Evolutionary conservation across 2,329 filamentous ascomycete species (phyloP).

Genomic region (Immersiporthe knoxdaviesiana): DNA sequence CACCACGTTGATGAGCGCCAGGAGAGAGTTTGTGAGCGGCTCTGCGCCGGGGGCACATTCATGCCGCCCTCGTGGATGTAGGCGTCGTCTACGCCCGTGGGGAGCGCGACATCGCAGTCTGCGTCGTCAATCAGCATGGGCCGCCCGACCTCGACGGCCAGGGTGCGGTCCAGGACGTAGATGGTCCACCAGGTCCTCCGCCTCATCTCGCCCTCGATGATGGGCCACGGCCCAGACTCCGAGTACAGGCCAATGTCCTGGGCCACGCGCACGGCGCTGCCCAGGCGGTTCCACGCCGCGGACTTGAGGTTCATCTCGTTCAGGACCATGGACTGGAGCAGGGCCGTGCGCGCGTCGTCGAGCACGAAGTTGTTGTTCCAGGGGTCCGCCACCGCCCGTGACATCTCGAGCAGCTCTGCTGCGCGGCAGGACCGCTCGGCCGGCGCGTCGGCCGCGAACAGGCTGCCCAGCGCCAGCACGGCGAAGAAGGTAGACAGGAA

Average conservation of each 20-base stretch:
- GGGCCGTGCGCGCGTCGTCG: conserved; percentile 72
- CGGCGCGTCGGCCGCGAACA: conserved; percentile 67
- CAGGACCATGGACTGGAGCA: conserved; percentile 78
- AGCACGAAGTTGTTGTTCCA: conserved; percentile 80
- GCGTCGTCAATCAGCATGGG: conserved; percentile 83
- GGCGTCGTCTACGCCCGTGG: conserved; percentile 80
- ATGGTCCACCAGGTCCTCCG: conserved; percentile 92
- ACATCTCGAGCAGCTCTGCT: conserved; percentile 70
- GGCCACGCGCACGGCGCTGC: conserved; percentile 74
- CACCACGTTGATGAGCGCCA: conserved; percentile 80
- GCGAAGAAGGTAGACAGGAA: conserved; percentile 84
- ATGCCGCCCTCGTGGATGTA: conserved; percentile 66
- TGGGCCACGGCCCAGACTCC: conserved; percentile 72
- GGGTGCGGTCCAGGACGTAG: conserved; percentile 82
- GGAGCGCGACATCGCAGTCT: conserved; percentile 84
- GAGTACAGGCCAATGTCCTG: conserved; percentile 83
- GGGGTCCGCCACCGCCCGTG: conserved; percentile 72
- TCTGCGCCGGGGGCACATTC: conserved; percentile 54
- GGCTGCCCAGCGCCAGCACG: conserved; percentile 78
- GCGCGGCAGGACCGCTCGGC: conserved; percentile 56
- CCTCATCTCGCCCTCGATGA: conserved; percentile 83
- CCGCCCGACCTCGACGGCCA: conserved; percentile 79
- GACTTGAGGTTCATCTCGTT: conserved; percentile 86
- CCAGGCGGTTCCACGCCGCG: conserved; percentile 84
- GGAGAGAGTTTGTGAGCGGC: conserved; percentile 69